phyloP scores from a whole-genome alignment of 495 filamentous ascomycete genomes.

The Pseudevernia furfuracea region DNA sequence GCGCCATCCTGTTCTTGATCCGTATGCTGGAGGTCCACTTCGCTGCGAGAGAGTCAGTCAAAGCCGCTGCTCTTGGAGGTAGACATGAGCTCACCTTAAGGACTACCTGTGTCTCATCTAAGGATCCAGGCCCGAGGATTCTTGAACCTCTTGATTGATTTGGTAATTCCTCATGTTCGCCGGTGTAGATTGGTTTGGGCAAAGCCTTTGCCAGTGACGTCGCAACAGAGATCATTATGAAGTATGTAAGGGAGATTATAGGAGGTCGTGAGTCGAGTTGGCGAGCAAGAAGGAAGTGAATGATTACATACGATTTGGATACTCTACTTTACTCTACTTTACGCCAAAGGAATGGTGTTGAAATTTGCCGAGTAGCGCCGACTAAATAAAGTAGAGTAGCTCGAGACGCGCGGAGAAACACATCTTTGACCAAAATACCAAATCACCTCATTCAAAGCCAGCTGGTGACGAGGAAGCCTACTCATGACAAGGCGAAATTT shows the following conservation, averaged over 20 bases:
- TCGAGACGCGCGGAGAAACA: too few relatives aligned
- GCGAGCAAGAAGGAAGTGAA: neutral
- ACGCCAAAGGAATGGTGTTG: neutral
- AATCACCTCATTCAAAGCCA: too few relatives aligned
- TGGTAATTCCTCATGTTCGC: conserved; percentile 75
- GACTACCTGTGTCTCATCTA: conserved; percentile 82
- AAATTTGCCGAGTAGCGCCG: neutral
- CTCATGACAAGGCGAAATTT: too few relatives aligned
- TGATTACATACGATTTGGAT: neutral
- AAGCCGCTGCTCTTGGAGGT: neutral
- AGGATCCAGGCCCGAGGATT: conserved; percentile 65
- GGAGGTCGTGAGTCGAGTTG: neutral
- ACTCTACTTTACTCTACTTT: too few relatives aligned
- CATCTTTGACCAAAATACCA: too few relatives aligned
- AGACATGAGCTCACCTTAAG: conserved; percentile 51
- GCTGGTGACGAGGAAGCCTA: too few relatives aligned
- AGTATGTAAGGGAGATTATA: neutral
- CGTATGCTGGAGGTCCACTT: conserved; percentile 79
- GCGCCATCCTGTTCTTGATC: conserved; percentile 78
- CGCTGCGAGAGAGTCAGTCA: conserved; percentile 42
- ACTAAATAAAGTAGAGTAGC: too few relatives aligned
- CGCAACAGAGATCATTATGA: conserved; percentile 39
- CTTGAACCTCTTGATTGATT: conserved; percentile 65
- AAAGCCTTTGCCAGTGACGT: conserved; percentile 73
- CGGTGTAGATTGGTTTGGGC: conserved; percentile 82